phyloP scores from a whole-genome alignment of 2,329 filamentous ascomycete species.

The Verticillium dahliae region DNA sequence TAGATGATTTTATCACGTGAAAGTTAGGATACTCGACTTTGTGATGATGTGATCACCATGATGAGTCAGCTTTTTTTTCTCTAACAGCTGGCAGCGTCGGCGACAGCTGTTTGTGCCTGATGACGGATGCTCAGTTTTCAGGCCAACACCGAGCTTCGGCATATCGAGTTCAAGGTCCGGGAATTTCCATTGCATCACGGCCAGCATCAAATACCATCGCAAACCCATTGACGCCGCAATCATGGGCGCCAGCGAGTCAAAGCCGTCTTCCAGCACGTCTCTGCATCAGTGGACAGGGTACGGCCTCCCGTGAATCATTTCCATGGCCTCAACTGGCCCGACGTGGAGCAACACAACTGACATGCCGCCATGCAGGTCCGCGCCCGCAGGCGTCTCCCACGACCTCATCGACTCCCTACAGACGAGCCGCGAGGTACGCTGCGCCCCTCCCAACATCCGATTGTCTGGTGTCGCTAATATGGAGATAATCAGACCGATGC shows the following conservation, averaged over 20 bases:
- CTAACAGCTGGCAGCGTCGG: not conserved
- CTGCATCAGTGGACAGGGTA: slow-evolving; percentile 51
- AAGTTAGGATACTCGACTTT: not conserved
- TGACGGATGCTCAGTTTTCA: not conserved
- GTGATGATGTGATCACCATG: not conserved
- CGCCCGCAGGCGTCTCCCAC: slow-evolving; percentile 60
- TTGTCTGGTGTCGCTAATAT: slow-evolving; percentile 1
- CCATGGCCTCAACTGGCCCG: slow-evolving; percentile 3
- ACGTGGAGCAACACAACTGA: slow-evolving; percentile 11
- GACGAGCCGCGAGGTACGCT: slow-evolving; percentile 72
- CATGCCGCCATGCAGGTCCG: slow-evolving; percentile 21
- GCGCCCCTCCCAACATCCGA: not conserved
- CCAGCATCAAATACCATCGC: slow-evolving; percentile 8
- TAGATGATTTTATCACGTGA: not conserved
- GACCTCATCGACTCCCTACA: slow-evolving; percentile 79
- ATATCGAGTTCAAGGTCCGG: slow-evolving; percentile 10
- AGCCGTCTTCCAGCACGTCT: slow-evolving; percentile 35
- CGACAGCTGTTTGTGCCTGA: not conserved
- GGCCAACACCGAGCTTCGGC: slow-evolving; percentile 10
- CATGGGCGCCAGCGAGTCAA: slow-evolving; percentile 54
- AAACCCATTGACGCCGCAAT: slow-evolving; percentile 23
- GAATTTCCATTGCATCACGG: slow-evolving; percentile 14
- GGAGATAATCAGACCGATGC: slow-evolving; percentile 66
- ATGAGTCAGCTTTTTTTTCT: not conserved
- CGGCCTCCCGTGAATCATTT: slow-evolving; percentile 17